phyloP scores from a whole-genome alignment of 257 asterid genomes.

The Ilex asprella region DNA sequence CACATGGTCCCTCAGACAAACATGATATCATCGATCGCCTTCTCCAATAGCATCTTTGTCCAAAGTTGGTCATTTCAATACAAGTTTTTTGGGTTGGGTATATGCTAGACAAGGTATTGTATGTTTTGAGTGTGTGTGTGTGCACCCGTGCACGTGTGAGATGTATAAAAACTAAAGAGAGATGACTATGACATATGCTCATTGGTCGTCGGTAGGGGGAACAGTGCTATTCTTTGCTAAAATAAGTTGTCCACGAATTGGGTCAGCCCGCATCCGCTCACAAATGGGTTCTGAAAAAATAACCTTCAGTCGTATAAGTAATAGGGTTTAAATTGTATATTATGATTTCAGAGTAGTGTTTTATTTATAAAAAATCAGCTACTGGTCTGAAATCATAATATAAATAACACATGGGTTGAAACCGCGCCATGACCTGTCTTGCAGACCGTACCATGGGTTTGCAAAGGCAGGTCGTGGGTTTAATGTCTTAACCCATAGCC shows the following conservation, averaged over 20 bases:
- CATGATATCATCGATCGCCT: conserved; percentile 13
- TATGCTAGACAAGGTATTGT: conserved; percentile 24
- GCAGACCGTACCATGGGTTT: too few relatives aligned
- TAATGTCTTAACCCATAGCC: too few relatives aligned
- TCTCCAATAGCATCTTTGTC: conserved; percentile 17
- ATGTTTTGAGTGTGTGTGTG: background rate
- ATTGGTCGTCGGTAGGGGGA: conserved; percentile 17
- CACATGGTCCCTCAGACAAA: conserved; percentile 34
- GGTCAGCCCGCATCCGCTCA: too few relatives aligned
- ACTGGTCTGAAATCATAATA: too few relatives aligned
- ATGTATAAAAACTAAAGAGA: conserved; percentile 5
- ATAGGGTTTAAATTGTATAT: too few relatives aligned
- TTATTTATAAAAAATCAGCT: too few relatives aligned
- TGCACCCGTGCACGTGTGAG: background rate
- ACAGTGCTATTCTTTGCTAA: conserved; percentile 8
- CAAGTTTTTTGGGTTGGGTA: conserved; percentile 21
- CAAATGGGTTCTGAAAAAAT: too few relatives aligned
- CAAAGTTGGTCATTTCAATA: conserved; percentile 21
- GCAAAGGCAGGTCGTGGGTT: too few relatives aligned
- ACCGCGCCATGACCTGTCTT: too few relatives aligned
- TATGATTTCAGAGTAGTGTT: too few relatives aligned
- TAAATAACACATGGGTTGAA: too few relatives aligned
- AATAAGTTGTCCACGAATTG: background rate
- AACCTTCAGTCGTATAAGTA: too few relatives aligned
- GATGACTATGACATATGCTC: conserved; percentile 29